Percentiles rank a stretch among this genome's conserved stretches.
Conservation (phyloP, 345 rosid species). For the Conringia planisiliqua region DNA sequence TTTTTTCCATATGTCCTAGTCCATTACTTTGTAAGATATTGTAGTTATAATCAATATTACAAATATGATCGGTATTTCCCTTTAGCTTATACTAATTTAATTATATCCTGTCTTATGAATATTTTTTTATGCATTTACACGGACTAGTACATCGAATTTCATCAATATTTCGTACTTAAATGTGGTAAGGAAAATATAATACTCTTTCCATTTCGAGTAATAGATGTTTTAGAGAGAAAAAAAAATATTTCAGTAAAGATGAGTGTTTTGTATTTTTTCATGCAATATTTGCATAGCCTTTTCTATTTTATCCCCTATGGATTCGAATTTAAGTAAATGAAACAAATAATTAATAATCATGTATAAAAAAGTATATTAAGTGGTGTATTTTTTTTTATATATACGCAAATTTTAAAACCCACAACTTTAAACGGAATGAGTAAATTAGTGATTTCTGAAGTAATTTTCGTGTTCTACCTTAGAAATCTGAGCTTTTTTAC, state of each 20-base stretch:
- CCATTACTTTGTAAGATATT: conserved; percentile 5
- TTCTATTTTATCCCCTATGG: neutral
- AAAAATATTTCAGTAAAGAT: neutral
- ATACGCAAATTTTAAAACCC: neutral
- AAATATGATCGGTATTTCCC: neutral
- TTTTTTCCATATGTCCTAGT: neutral
- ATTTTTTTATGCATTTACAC: neutral
- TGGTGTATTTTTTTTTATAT: neutral
- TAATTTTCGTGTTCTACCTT: neutral
- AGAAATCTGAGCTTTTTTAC: neutral
- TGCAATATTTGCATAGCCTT: neutral
- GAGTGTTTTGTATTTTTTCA: neutral
- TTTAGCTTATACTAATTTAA: neutral
- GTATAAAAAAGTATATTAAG: neutral
- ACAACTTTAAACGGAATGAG: neutral
- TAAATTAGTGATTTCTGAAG: too few relatives aligned
- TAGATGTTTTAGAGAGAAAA: neutral
- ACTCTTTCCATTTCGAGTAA: neutral
- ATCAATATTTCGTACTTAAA: neutral
- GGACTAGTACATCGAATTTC: neutral
- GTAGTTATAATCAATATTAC: neutral
- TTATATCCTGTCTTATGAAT: neutral
- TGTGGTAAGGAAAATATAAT: neutral
- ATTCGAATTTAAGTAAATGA: neutral
- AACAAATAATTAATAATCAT: neutral